Base-by-base conservation (phyloP, 2,329 filamentous ascomycete genomes). In the Pseudopyricularia javanii region DNA sequence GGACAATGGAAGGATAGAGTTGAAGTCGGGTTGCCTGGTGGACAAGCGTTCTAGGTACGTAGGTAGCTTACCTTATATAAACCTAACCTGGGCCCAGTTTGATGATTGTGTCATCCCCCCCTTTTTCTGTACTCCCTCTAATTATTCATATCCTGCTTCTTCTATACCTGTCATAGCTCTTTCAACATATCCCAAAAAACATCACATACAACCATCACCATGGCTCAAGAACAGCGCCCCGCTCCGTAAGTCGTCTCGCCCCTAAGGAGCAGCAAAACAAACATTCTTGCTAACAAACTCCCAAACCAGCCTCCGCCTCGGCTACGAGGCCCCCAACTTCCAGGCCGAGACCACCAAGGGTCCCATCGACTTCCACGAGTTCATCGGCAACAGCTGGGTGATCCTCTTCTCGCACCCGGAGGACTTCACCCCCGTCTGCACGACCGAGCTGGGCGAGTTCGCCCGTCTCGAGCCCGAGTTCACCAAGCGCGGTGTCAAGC, bases 391-490 rank as follows among this genome's bases (percentile, higher is more conserved):
- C 74, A 84, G 78, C 63, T 91, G 88, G 88, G 82, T 85, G 55
- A 80, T 93, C 59, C 75, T 93, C 61, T 91, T 93, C 76, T 89
- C 85, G 32, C 88, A 91, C 73, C 88, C 88, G 3, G 85, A 85
- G 69, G 91, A 95, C 71, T 95, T 88, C 77, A 95, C 91, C 2
- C 91, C 91, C 53, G 91, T 95, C 55, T 96, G 91, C 79, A 96
- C 91, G 58, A 96, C 69, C 53, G 91, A 96, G 75, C 85, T 96
- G 57, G 91, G 90, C 57, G 90, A 90, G 55, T 94, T 96, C 63
- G 87, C 90, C 61, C 93, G 91, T 73, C 78, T 95, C 58, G 83
- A 89, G 74, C 80, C 83, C 62, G 89, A 95, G 70, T 95, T 96
- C 71, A 79, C 82, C 64, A 88, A 87, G 76, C 83, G 90, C 58